phyloP scores from a whole-genome alignment of 225 moss, liverwort and hornwort species.

The Pseudisothecium myosuroides region DNA sequence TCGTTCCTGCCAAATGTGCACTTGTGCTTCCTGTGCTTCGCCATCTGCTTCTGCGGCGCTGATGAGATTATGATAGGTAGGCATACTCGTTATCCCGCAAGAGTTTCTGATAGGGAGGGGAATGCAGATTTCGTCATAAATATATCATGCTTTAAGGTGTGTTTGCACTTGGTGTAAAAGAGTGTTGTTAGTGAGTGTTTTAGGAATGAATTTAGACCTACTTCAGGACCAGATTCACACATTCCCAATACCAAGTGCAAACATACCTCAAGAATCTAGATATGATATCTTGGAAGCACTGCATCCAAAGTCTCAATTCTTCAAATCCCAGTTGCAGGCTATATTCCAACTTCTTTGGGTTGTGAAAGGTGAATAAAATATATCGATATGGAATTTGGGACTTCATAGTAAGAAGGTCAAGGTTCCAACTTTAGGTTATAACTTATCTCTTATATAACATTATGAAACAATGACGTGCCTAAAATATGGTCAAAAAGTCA shows the following conservation, averaged over 20 bases:
- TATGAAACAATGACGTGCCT: neutral
- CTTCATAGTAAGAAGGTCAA: neutral
- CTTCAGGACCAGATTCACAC: no score
- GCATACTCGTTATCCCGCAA: neutral
- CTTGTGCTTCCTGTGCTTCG: neutral
- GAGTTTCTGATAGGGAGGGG: neutral
- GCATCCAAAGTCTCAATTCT: neutral
- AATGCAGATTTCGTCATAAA: no score
- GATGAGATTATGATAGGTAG: neutral
- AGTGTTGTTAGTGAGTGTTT: no score
- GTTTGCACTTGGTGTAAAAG: no score
- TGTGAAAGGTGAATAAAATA: neutral
- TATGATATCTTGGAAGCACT: fast-evolving
- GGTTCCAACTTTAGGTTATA: neutral
- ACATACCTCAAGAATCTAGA: neutral
- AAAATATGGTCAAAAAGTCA: neutral
- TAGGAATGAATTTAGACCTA: no score
- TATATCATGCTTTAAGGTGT: no score
- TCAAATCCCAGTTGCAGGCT: fast-evolving
- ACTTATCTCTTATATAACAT: neutral
- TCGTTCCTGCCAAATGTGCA: neutral
- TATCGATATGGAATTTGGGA: neutral
- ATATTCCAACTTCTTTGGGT: neutral
- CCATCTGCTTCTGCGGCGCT: neutral
- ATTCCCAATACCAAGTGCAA: no score